Evolutionary conservation across 2,329 filamentous ascomycete species (phyloP).

Genomic region (Ceratocystis cubensis): DNA sequence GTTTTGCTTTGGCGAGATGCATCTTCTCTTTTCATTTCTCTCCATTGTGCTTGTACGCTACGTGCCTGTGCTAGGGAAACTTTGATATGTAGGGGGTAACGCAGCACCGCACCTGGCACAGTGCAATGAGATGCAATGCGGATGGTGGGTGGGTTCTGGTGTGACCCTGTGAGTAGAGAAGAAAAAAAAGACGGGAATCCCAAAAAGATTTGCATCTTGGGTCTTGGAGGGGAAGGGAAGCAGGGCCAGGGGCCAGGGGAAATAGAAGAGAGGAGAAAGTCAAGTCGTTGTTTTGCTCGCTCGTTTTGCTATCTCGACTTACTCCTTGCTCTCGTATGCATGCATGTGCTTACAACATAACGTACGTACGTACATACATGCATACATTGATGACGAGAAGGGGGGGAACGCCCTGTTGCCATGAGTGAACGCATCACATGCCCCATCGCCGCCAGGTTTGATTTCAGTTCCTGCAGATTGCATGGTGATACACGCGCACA

Average conservation of each 20-base stretch:
- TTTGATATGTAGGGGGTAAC: not conserved
- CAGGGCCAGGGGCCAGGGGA: not conserved
- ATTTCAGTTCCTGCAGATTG: conserved; percentile 9
- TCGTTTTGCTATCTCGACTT: not conserved
- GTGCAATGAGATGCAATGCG: not conserved
- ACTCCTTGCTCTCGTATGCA: not conserved
- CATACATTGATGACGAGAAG: not conserved
- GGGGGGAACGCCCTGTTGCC: not conserved
- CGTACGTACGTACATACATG: not conserved
- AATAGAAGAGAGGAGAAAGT: not conserved
- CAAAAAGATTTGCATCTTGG: conserved; percentile 6
- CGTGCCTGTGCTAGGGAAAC: not conserved
- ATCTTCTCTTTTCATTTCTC: not conserved
- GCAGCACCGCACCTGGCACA: not conserved
- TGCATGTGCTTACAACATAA: too few species aligned
- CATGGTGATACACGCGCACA: not conserved
- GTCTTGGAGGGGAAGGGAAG: not conserved
- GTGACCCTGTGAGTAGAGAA: not conserved
- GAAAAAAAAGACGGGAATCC: conserved; percentile 1
- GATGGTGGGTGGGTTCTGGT: not conserved
- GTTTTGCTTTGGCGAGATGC: not conserved
- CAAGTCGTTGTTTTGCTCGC: not conserved
- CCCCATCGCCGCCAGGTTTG: not conserved
- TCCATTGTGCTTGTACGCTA: not conserved
- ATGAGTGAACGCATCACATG: not conserved